Base-by-base conservation (phyloP, 23 red algal species). In the Gracilaria domingensis region DNA sequence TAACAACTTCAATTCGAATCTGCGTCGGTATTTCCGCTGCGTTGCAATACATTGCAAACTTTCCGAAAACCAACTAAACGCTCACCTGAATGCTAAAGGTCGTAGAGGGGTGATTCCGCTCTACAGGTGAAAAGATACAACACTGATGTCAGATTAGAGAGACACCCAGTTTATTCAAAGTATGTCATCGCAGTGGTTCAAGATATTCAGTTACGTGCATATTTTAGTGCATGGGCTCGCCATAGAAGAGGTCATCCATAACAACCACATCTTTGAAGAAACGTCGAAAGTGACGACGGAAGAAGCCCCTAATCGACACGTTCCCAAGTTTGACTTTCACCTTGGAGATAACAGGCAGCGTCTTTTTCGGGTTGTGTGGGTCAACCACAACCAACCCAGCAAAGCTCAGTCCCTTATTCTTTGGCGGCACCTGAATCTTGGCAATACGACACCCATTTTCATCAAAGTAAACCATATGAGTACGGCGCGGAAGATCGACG, bases 231-330 rank as follows among this genome's bases (percentile, higher is more conserved):
- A 77, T 77, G 26, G 91, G 91, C 45, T 94, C 91, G 23, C 91
- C 91, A 48, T 86, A 86, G 44, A 94, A 56, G 37, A 94, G 37
- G 66, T 94, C 91, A 85, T 94, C 91, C 32, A 84, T 54, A 6
- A 94, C 91, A 34, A 85, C 81, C 3, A 87, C 59, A 51, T 94
- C 91, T 7, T 69, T 73, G 26, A 49, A 78, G 55, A 56, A 56
- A 40, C 83, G 33, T 16, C 39, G 66, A 26, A 44, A 35, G 29
- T 13, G 28, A 9, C 44, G 40, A 87, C 25, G 37, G 69, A 60
- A 56, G 64, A 51, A 77, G 1, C 67, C 26, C 0, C 32, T 12
- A 51, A 87, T 66, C 18, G 84, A 75, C 2, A 59, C 47, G 0
- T 66, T 87, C 21, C 84, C 84, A 18, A 87, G 36, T 66, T 74